Evolutionary conservation across 1,284 basidiomycete species (phyloP), one percentile per base, ranked within the genome.

Genomic region (Fomitopsis pinicola): DNA sequence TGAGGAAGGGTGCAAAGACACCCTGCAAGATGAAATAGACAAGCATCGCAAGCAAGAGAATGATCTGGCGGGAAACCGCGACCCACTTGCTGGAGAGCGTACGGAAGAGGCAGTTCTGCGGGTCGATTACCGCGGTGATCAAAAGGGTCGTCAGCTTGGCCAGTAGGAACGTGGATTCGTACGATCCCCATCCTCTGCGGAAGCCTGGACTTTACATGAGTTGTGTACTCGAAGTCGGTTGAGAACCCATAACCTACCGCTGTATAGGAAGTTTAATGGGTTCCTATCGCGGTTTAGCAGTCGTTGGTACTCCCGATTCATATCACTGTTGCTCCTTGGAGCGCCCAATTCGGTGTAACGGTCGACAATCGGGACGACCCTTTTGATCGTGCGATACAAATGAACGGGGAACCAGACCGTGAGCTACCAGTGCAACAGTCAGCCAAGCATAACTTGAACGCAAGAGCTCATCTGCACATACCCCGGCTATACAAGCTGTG

Each of bases 91-190:
- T 78, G 28, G 81, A 73, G 42, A 81, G 74, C 26, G 78, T 76
- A 42, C 88, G 86, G 68, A 92, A 91, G 5, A 91, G 72, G 70
- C 91, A 94, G 71, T 92, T 94, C 69, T 91, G 76, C 6, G 82
- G 78, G 67, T 85, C 82, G 62, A 93, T 79, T 48, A 92, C 73
- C 5, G 89, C 85, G 50, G 90, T 82, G 55, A 90, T 80, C 35
- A 91, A 68, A 8, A 92, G 76, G 17, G 86, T 84, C 65, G 82
- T 82, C 44, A 93, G 79, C 73, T 93, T 94, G 46, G 88, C 85
- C 60, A 84, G 79, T 19, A 89, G 79, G 66, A 85, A 88, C 9
- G 78, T 78, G 0, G 86, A 81, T 70, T 86, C 80, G 68, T 87
- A 89, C 10, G 84, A 81, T 17, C 79, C 87, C 87, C 88, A 91